Evolutionary conservation across 1,284 basidiomycete species (phyloP).

Genomic region (Pterulicium gracile): DNA sequence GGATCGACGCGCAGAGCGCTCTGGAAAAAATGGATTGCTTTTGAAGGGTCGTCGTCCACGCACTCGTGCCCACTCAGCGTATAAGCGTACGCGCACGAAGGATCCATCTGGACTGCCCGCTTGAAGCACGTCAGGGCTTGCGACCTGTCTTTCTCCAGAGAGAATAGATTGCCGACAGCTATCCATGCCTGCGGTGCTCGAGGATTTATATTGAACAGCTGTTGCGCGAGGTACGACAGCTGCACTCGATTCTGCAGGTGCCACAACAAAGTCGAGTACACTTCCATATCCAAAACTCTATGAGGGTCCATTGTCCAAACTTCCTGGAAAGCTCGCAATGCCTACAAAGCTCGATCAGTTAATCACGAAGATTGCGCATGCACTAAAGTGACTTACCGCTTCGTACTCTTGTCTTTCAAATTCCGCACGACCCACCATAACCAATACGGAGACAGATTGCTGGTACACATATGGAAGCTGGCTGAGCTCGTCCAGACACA

Average conservation of each 20-base stretch:
- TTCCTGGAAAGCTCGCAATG: constrained; percentile 77
- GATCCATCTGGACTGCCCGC: constrained; percentile 77
- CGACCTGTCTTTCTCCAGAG: constrained; percentile 80
- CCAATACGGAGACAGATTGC: constrained; percentile 65
- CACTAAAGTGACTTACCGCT: constrained; percentile 46
- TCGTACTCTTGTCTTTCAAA: constrained; percentile 84
- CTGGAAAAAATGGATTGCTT: constrained; percentile 84
- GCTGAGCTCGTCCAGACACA: constrained; percentile 67
- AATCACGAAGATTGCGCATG: constrained; percentile 12
- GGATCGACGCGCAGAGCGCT: constrained; percentile 79
- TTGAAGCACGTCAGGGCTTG: constrained; percentile 89
- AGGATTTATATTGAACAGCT: constrained; percentile 73
- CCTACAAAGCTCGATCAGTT: constrained; percentile 33
- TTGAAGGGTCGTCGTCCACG: constrained; percentile 85
- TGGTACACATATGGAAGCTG: constrained; percentile 69
- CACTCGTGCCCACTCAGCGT: constrained; percentile 92
- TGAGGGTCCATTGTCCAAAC: constrained; percentile 77
- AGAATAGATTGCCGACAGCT: constrained; percentile 88
- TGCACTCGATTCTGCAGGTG: constrained; percentile 75
- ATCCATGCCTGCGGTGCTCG: constrained; percentile 89
- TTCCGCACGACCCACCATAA: constrained; percentile 75
- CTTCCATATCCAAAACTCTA: constrained; percentile 83
- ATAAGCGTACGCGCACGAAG: constrained; percentile 83
- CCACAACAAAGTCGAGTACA: constrained; percentile 91
- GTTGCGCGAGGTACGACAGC: constrained; percentile 85